phyloP scores from a whole-genome alignment of 2,329 filamentous ascomycete species.

The Raffaelea albimanens region DNA sequence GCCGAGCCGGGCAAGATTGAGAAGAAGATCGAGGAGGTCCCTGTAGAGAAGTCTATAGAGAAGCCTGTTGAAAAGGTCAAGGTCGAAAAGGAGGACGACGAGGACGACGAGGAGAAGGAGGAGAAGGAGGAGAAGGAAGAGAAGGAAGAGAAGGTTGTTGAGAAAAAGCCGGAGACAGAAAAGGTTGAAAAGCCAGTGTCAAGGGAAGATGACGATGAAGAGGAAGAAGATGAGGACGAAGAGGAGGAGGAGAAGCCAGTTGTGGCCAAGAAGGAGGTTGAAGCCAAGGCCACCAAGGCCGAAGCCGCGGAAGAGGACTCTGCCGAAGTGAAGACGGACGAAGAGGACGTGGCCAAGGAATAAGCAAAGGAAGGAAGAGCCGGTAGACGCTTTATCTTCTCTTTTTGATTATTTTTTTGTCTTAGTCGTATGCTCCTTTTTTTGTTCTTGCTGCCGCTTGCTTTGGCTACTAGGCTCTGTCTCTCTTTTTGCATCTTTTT shows the following conservation, averaged over 20 bases:
- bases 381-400: neutral
- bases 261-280: neutral
- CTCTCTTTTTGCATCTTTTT: too few relatives aligned
- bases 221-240: conserved; percentile 7
- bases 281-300: conserved; percentile 1
- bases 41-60: neutral
- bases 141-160: conserved; percentile 3
- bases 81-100: neutral
- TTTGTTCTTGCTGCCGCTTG: neutral
- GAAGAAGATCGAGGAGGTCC: neutral
- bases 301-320: neutral
- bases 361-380: neutral
- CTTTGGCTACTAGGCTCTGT: too few relatives aligned
- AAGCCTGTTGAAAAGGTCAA: neutral
- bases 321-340: neutral
- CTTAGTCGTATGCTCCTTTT: neutral
- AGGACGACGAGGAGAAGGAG: neutral
- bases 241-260: conserved; percentile 7
- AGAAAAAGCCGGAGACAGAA: conserved; percentile 6
- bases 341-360: neutral
- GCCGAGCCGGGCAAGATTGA: neutral
- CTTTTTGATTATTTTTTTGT: neutral
- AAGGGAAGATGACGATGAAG: neutral
- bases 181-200: conserved; percentile 4
- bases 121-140: neutral